Evolutionary conservation across 306 rosid species (phyloP), one percentile per base, ranked within the genome.

Genomic region (Pterocarpus macrocarpus): DNA sequence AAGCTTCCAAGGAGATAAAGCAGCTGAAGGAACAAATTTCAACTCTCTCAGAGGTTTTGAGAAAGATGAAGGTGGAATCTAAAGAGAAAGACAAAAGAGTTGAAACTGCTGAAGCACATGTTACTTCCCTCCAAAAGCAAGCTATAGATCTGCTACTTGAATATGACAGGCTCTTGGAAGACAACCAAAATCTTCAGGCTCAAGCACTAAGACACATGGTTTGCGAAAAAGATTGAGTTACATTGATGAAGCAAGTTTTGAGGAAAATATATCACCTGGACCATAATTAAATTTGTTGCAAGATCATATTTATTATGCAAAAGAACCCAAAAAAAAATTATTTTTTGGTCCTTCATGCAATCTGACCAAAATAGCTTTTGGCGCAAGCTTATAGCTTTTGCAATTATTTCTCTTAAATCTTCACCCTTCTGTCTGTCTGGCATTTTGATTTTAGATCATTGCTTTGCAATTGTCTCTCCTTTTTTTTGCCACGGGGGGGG

Each of bases 71-170:
- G 86, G 55, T 61, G 82, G 93, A 93, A 77, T 80, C 81, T 6
- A 90, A 81, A 67, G 92, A 91, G 80, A 91, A 91, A 61, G 93
- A 88, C 76, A 87, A 83, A 84, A 82, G 64, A 71, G 81, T 93
- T 47, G 97, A 88, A 81, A 88, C 90, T 5, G 93, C 97, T 0
- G 97, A 91, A 83, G 79, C 85, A 65, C 97, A 93, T 74, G 94
- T 91, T 64, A 57, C 86, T 81, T 85, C 97, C 71, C 94, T 90
- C 75, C 94, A 90, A 72, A 91, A 91, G 72, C 97, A 93, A 79
- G 94, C 94, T 1, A 94, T 94, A 2, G 94, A 93, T 86, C 80
- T 93, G 58, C 90, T 93, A 64, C 96, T 93, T 8, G 97, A 93
- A 70, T 93, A 91, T 8, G 97, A 91, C 74, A 84, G 94, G 33